Evolutionary conservation across 768 basidiomycete species (phyloP).

Genomic region (Suillus sp.): DNA sequence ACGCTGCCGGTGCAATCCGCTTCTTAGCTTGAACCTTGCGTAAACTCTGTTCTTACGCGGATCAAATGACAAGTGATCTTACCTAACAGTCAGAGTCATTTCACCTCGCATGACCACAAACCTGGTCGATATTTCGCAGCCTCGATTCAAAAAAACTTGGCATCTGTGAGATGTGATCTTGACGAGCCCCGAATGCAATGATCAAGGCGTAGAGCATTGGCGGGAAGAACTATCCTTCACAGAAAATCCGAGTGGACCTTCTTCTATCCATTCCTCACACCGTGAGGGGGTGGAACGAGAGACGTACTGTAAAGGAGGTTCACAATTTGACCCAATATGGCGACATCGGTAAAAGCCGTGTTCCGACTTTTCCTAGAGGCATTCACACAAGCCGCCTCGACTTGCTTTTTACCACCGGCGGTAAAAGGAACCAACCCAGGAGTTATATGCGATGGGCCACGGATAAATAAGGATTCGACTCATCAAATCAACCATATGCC

Average conservation of each 20-base stretch:
- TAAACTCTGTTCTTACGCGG: neutral
- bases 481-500: neutral
- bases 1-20: neutral
- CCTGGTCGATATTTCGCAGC: neutral
- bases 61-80: neutral
- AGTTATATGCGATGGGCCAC: neutral
- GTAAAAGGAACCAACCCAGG: no score
- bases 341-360: neutral
- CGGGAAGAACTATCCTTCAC: neutral
- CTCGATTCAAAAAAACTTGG: neutral
- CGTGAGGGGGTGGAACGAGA: neutral
- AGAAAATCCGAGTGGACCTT: neutral
- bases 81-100: neutral
- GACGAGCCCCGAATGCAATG: neutral
- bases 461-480: neutral
- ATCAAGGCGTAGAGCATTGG: neutral
- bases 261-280: neutral
- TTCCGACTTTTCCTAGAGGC: neutral
- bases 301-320: neutral
- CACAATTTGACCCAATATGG: neutral
- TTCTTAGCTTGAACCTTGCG: neutral
- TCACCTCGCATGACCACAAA: neutral
- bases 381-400: neutral
- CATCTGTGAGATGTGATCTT: neutral
- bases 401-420: neutral